Conservation (phyloP, 2,329 filamentous ascomycete species). For the Aspergillus sp. region DNA sequence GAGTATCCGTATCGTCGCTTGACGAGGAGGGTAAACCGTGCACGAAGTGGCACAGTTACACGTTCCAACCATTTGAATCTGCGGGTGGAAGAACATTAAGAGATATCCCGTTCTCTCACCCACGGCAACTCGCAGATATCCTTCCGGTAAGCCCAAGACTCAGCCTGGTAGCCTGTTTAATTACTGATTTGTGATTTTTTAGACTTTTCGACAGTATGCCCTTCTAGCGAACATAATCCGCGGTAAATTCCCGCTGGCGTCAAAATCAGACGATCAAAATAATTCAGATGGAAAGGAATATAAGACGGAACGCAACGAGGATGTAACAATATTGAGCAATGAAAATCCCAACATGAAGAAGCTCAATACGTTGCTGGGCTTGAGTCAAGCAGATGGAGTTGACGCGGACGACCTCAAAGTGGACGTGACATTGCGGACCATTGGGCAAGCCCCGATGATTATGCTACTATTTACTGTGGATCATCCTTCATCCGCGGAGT, state of each 20-base stretch:
- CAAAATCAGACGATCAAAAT: conserved; percentile 15
- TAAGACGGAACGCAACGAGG: conserved; percentile 12
- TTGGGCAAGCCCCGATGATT: conserved; percentile 38
- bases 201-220: conserved; percentile 47
- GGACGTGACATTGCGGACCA: conserved; percentile 39
- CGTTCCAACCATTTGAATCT: conserved; percentile 44
- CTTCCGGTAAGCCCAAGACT: conserved; percentile 36
- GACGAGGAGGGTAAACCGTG: conserved; percentile 29
- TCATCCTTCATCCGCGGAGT: conserved; percentile 8
- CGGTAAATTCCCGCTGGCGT: conserved; percentile 31
- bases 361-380: conserved; percentile 53
- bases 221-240: conserved; percentile 41
- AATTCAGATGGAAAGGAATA: conserved; percentile 9
- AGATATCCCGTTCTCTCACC: conserved; percentile 46
- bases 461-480: conserved; percentile 38
- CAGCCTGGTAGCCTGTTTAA: neutral
- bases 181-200: conserved; percentile 1
- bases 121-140: conserved; percentile 45
- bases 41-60: conserved; percentile 42
- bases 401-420: conserved; percentile 31
- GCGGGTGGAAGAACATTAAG: conserved; percentile 41
- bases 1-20: conserved; percentile 32
- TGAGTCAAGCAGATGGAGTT: conserved; percentile 7
- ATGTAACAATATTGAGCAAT: conserved; percentile 40
- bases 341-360: conserved; percentile 49